Evolutionary conservation across 2,329 filamentous ascomycete species (phyloP).

Genomic region (Myriosclerotinia duriaeana): DNA sequence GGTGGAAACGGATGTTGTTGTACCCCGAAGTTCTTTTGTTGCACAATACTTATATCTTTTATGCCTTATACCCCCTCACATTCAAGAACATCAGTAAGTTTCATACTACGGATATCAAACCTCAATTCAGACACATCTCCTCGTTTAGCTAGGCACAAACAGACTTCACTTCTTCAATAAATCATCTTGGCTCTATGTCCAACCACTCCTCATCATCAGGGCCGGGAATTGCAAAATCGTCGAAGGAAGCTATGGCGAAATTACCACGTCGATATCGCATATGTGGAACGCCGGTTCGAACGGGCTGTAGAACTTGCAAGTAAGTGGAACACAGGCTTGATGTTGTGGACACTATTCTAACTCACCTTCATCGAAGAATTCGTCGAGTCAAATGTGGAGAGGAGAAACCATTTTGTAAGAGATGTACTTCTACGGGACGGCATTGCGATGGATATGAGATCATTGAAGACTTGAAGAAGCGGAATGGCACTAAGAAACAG

Average conservation of each 20-base stretch:
- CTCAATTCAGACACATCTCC: neutral
- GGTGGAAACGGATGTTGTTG: neutral
- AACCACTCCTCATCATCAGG: neutral
- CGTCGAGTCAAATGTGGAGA: slow-evolving; percentile 40
- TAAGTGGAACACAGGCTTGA: slow-evolving; percentile 23
- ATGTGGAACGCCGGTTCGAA: slow-evolving; percentile 37
- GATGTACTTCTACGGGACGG: slow-evolving; percentile 37
- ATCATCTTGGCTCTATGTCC: neutral
- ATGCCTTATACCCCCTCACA: neutral
- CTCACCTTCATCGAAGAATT: slow-evolving; percentile 31
- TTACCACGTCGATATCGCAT: slow-evolving; percentile 34
- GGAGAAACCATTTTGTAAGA: slow-evolving; percentile 38
- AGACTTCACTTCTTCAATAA: neutral
- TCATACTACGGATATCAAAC: neutral
- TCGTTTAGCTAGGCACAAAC: neutral
- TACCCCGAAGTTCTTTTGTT: neutral
- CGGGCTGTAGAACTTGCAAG: slow-evolving; percentile 39
- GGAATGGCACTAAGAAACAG: neutral
- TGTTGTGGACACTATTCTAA: neutral
- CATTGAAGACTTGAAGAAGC: neutral
- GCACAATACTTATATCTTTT: neutral
- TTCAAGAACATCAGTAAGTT: neutral
- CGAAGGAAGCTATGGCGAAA: slow-evolving; percentile 29
- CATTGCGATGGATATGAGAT: slow-evolving; percentile 39
- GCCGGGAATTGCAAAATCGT: neutral